phyloP scores from a whole-genome alignment of 129 eudicot species.

The Logfia minima region DNA sequence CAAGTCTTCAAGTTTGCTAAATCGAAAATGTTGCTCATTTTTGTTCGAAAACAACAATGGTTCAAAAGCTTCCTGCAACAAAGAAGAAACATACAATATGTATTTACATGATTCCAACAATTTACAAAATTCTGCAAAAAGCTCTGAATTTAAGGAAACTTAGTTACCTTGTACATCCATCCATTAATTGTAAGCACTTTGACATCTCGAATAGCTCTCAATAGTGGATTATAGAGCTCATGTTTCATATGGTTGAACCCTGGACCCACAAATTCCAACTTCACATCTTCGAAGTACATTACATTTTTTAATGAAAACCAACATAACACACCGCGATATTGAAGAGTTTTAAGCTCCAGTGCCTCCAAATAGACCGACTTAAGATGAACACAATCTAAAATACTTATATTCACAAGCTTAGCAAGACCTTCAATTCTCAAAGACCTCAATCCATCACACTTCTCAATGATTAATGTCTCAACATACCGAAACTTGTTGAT shows the following conservation, averaged over 20 bases:
- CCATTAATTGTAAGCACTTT: not conserved
- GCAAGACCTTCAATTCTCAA: constrained; percentile 23
- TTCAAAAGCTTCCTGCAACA: not conserved
- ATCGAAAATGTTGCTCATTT: not conserved
- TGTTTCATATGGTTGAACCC: constrained; percentile 18
- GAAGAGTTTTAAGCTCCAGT: constrained; percentile 24
- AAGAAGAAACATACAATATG: not conserved
- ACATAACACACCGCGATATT: constrained; percentile 11
- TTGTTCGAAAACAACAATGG: not conserved
- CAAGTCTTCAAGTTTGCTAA: not conserved
- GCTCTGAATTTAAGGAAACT: not conserved
- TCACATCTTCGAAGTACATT: constrained; percentile 16
- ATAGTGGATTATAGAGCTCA: not conserved
- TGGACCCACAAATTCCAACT: constrained; percentile 9
- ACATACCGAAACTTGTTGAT: constrained; percentile 32
- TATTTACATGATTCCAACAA: not conserved
- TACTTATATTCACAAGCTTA: constrained; percentile 15
- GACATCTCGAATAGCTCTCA: not conserved
- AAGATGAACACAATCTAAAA: constrained; percentile 25
- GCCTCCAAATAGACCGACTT: constrained; percentile 19
- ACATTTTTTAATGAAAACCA: constrained; percentile 12
- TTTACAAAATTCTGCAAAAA: not conserved
- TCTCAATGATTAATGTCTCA: constrained; percentile 32
- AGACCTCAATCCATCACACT: constrained; percentile 31
- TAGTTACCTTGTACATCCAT: not conserved